Base-by-base conservation (phyloP, 345 rosid species). In the Ceriops decandra region DNA sequence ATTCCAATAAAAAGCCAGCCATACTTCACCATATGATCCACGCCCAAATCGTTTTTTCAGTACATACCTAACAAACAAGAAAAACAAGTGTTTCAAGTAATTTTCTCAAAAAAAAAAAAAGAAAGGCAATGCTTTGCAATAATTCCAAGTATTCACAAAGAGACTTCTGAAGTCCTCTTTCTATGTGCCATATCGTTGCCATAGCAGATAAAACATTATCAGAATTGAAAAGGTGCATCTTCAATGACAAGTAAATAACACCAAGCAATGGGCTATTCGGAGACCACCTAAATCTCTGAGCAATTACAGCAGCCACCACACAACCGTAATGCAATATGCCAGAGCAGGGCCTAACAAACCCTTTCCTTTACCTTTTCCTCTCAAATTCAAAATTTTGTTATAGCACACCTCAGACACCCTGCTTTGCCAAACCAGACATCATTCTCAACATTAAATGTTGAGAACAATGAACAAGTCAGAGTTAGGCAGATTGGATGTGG, bases 1-100 rank as follows among this genome's bases (percentile, higher is more conserved):
- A 76, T 86, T 81, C 97, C 96, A 87, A 69, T 86, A 85, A 81
- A 87, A 83, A 60, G 96, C 95, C 78, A 93, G 78, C 98, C 98
- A 93, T 46, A 93, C 98, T 81, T 93, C 98, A 60, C 97, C 98
- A 72, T 88, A 87, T 63, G 96, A 84, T 79, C 98, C 98, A 30
- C 85, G 97, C 59, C 92, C 98, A 84, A 82, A 89, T 76, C 88
- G 83, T 83, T 83, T 93, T 87, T 89, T 90, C 66, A 93, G 78
- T 62, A 82, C 79, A 79, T 93, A 93, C 79, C 98, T 93, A 79
- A 51, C 32, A 68, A 76, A 64, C 63, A 79, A 57, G 60, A 72
- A 58, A 72, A 8, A 66, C 35, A 61, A 62, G 22, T 42, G 54
- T 60, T 26, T 69, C 49, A 42, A 68, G 72, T 57, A 27, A 30